Evolutionary conservation across 805 yeast species (phyloP).

Genomic region (Wickerhamomyces xylosicus): DNA sequence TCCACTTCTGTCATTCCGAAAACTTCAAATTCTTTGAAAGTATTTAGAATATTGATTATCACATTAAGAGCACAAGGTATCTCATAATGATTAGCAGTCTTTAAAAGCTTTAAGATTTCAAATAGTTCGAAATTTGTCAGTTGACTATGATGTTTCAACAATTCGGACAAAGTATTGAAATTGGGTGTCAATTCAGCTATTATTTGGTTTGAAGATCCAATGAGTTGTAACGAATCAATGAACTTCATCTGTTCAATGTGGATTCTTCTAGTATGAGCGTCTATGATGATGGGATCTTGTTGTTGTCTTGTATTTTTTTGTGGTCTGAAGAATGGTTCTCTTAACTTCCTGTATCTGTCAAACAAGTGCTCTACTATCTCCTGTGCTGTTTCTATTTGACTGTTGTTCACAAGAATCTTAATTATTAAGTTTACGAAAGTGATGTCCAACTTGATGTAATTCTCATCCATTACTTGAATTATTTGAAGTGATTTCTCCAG

Average conservation of each 20-base stretch:
- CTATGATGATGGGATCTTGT: no score
- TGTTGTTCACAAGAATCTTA: constrained; percentile 3
- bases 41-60: not conserved
- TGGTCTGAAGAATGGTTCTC: no score
- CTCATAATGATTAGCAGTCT: not conserved
- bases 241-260: no score
- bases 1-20: constrained; percentile 1
- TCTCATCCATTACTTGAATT: constrained; percentile 1
- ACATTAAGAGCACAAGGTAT: constrained; percentile 1
- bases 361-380: no score
- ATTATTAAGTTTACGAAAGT: constrained; percentile 4
- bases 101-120: constrained; percentile 2
- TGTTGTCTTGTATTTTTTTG: no score
- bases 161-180: constrained; percentile 10
- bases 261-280: no score
- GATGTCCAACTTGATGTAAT: constrained; percentile 7
- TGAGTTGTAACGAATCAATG: no score
- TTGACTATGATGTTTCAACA: constrained; percentile 5
- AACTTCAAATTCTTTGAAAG: constrained; percentile 2
- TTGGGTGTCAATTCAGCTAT: constrained; percentile 7
- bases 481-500: constrained; percentile 1
- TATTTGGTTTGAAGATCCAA: no score
- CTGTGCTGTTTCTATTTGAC: no score
- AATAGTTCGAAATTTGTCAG: constrained; percentile 2
- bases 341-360: no score